phyloP scores from a whole-genome alignment of 164 flowering plant genomes.

The Nymphaea thermarum region DNA sequence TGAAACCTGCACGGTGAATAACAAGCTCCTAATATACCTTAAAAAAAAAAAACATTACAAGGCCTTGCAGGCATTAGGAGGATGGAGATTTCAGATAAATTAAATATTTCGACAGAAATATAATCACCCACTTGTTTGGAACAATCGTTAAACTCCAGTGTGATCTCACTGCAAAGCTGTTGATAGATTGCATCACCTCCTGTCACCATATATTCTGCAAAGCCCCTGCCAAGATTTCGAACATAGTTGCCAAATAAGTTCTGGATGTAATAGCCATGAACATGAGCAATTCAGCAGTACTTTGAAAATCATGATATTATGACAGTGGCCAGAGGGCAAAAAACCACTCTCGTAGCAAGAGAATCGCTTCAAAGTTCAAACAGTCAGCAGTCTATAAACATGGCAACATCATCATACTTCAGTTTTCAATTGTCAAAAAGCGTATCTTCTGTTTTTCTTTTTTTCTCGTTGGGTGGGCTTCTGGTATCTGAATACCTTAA shows the following conservation, averaged over 20 bases:
- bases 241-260: not conserved
- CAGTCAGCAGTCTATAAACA: too few species aligned
- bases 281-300: not conserved
- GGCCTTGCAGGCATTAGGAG: not conserved
- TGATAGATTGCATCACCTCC: slow-evolving; percentile 68
- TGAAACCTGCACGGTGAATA: too few species aligned
- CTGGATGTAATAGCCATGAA: not conserved
- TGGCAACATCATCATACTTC: too few species aligned
- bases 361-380: too few species aligned
- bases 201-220: slow-evolving; percentile 62
- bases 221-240: slow-evolving; percentile 46
- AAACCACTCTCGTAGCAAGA: too few species aligned
- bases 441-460: too few species aligned
- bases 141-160: slow-evolving; percentile 76
- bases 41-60: too few species aligned
- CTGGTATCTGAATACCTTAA: too few species aligned
- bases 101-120: not conserved
- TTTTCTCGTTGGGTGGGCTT: too few species aligned
- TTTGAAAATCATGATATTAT: not conserved
- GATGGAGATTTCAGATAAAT: not conserved
- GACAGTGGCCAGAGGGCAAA: too few species aligned
- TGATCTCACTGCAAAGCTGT: slow-evolving; percentile 73
- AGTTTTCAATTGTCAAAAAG: too few species aligned
- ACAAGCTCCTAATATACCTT: too few species aligned
- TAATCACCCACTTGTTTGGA: slow-evolving; percentile 59